phyloP scores from a whole-genome alignment of 2,329 filamentous ascomycete genomes.

The Aquanectria penicillioides region DNA sequence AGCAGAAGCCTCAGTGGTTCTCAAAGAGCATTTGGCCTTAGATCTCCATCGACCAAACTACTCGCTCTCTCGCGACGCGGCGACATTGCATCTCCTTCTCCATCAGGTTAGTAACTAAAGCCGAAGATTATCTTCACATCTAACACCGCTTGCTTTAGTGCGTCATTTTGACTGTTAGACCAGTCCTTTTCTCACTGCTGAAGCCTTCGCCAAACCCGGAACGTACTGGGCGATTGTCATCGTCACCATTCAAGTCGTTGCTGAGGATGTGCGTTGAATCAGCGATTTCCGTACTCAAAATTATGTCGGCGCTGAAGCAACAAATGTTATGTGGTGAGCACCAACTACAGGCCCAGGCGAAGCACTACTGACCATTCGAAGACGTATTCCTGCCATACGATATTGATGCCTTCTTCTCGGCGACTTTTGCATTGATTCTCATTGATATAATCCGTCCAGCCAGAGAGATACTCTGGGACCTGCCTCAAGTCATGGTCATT shows the following conservation, averaged over 20 bases:
- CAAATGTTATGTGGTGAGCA: slow-evolving; percentile 34
- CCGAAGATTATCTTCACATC: accelerated
- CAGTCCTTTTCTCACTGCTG: slow-evolving; percentile 32
- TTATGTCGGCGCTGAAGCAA: slow-evolving; percentile 27
- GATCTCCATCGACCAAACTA: slow-evolving; percentile 21
- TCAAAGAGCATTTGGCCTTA: slow-evolving; percentile 22
- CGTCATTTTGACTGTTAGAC: slow-evolving; percentile 31
- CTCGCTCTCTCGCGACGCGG: slow-evolving; percentile 30
- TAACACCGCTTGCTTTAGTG: slow-evolving; percentile 14
- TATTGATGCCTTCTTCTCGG: slow-evolving; percentile 33
- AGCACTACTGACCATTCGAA: neutral
- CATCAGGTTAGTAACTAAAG: slow-evolving; percentile 22
- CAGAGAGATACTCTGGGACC: slow-evolving; percentile 32
- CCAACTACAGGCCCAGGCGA: too few relatives aligned
- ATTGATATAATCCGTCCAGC: slow-evolving; percentile 33
- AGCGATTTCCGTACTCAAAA: slow-evolving; percentile 28
- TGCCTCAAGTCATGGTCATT: slow-evolving; percentile 31
- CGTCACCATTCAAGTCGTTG: slow-evolving; percentile 33
- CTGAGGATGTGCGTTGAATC: slow-evolving; percentile 35
- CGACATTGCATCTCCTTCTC: slow-evolving; percentile 28
- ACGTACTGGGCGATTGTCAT: slow-evolving; percentile 6
- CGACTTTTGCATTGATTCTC: slow-evolving; percentile 29
- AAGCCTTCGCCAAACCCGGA: slow-evolving; percentile 21
- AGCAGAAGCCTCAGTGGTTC: slow-evolving; percentile 24
- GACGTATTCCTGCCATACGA: slow-evolving; percentile 35